These are phyloP conservation scores for Tarenaya hassleriana DNA, from an alignment of 345 rosid species.

Conservation along the genomic window DNA sequence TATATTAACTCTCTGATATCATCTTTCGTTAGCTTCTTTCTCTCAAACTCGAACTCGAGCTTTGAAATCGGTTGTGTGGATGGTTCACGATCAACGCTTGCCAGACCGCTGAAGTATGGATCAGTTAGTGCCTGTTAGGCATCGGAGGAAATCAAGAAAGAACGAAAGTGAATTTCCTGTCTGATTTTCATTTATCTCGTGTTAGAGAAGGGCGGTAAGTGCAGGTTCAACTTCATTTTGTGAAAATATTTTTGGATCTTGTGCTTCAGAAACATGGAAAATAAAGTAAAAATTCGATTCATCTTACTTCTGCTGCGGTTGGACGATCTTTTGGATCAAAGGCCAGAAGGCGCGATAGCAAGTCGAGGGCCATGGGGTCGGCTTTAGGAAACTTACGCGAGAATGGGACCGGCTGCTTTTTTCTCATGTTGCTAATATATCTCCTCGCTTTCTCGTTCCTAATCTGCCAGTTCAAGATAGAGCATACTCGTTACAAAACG, in stretches of 20 bases:
- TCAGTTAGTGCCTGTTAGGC: slow-evolving; percentile 76
- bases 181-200: too few species aligned
- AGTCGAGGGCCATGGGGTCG: slow-evolving; percentile 72
- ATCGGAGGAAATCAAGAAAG: slow-evolving; percentile 1
- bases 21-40: slow-evolving; percentile 85
- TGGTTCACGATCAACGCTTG: slow-evolving; percentile 88
- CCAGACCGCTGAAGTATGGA: slow-evolving; percentile 79
- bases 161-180: slow-evolving; percentile 10
- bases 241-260: too few species aligned
- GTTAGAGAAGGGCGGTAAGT: too few species aligned
- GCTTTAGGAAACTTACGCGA: slow-evolving; percentile 72
- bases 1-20: slow-evolving; percentile 96
- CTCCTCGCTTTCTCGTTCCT: slow-evolving; percentile 97
- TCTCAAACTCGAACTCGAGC: slow-evolving; percentile 97
- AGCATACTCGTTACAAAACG: slow-evolving; percentile 11
- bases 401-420: slow-evolving; percentile 73
- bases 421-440: slow-evolving; percentile 90
- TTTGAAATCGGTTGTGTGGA: slow-evolving; percentile 86
- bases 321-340: slow-evolving; percentile 99
- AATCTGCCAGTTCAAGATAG: slow-evolving; percentile 46
- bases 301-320: slow-evolving; percentile 70
- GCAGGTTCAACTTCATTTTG: too few species aligned
- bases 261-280: slow-evolving; percentile 1
- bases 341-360: slow-evolving; percentile 74
- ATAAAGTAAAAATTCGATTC: not conserved